Evolutionary conservation across 495 filamentous ascomycete species (phyloP).

Genomic region (Neurospora sp.): DNA sequence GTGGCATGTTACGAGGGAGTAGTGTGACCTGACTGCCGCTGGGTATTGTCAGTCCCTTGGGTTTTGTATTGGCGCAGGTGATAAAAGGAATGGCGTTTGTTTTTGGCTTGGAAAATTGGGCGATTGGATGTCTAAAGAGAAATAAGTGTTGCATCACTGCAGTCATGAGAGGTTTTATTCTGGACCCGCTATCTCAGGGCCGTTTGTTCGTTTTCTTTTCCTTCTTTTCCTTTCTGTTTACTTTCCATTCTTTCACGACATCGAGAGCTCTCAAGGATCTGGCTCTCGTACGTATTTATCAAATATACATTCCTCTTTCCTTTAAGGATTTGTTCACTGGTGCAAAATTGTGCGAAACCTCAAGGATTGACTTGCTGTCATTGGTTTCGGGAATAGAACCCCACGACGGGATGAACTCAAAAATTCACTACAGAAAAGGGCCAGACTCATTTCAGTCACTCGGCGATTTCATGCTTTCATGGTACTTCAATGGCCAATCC

Average conservation of each 20-base stretch:
- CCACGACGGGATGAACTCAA: background rate
- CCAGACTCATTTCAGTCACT: background rate
- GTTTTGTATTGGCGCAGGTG: background rate
- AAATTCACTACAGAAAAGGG: background rate
- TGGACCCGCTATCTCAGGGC: background rate
- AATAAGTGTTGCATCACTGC: background rate
- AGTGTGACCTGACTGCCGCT: background rate
- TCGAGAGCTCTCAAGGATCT: no score
- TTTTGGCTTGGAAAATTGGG: background rate
- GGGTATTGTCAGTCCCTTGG: background rate
- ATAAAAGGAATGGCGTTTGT: background rate
- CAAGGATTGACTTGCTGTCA: no score
- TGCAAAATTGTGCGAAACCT: no score
- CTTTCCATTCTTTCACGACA: no score
- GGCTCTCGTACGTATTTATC: no score
- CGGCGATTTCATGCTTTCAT: background rate
- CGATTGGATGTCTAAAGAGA: background rate
- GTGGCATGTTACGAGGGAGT: background rate
- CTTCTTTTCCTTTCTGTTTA: no score
- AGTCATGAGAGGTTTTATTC: background rate
- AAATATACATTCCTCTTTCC: no score
- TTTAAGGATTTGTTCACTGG: no score
- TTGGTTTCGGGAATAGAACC: no score
- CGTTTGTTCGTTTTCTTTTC: background rate
- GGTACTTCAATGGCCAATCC: background rate